These are phyloP conservation scores for Fragaria vesca DNA, from an alignment of 306 rosid species.

Conservation along the genomic window DNA sequence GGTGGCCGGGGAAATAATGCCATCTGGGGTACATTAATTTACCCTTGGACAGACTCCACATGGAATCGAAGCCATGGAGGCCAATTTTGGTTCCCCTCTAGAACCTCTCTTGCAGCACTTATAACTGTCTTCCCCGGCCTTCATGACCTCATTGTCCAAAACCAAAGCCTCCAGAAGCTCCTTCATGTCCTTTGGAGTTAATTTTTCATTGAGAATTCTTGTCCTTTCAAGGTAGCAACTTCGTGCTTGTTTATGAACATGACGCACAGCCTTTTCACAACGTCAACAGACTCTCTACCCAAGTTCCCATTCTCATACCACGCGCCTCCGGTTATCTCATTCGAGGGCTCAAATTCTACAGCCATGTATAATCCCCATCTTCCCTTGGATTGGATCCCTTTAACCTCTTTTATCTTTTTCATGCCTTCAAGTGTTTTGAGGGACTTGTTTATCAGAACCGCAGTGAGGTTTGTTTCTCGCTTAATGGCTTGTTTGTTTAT, in stretches of 20 bases:
- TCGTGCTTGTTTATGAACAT: slow-evolving; percentile 39
- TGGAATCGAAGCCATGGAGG: slow-evolving; percentile 61
- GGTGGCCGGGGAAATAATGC: slow-evolving; percentile 62
- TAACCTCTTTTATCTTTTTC: slow-evolving; percentile 58
- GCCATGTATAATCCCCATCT: slow-evolving; percentile 62
- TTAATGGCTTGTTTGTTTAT: slow-evolving; percentile 60
- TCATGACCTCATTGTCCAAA: slow-evolving; percentile 51
- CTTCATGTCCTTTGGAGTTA: slow-evolving; percentile 17
- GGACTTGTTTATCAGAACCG: slow-evolving; percentile 34
- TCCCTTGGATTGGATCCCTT: slow-evolving; percentile 51
- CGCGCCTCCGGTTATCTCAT: slow-evolving; percentile 64
- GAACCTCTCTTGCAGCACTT: slow-evolving; percentile 45
- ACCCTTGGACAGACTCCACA: slow-evolving; percentile 76
- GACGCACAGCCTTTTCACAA: slow-evolving; percentile 34
- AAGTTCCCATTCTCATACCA: slow-evolving; percentile 61
- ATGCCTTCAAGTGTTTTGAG: slow-evolving; percentile 54
- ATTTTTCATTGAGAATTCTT: neutral
- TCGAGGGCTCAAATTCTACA: slow-evolving; percentile 58
- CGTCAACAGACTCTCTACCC: slow-evolving; percentile 39
- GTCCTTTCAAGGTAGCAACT: slow-evolving; percentile 46
- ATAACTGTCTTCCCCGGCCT: slow-evolving; percentile 61
- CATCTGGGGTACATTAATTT: slow-evolving; percentile 55
- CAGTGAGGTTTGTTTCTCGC: slow-evolving; percentile 42
- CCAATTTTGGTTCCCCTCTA: slow-evolving; percentile 39
- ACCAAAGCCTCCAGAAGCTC: slow-evolving; percentile 58